Base-by-base conservation (phyloP, 352 stramenopile species). In the Globisporangium nunn region DNA sequence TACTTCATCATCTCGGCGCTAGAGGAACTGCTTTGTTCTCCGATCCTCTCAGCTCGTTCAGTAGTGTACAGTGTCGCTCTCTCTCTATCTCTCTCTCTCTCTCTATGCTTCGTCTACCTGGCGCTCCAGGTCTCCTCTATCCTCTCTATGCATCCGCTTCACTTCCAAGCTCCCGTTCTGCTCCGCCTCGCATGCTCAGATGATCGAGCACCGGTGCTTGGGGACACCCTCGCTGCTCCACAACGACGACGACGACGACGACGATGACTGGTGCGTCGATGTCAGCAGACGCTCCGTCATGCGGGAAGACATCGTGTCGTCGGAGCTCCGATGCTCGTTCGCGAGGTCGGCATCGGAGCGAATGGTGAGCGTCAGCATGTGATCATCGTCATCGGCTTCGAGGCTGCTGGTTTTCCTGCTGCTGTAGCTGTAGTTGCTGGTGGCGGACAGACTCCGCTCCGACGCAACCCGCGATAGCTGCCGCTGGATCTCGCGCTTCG, bases 391-490 rank as follows among this genome's bases (percentile, higher is more conserved):
- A 8, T 37, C 33, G 33, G 8, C 35, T 41, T 14, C 35, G 35
- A 41, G 35, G 14, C 35, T 41, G 35, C 35, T 14, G 10, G 35
- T 41, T 41, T 11, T 41, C 35, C 35, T 41, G 35, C 6, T 14
- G 35, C 6, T 41, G 35, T 4, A 15, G 67, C 52, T 84, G 73
- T 51, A 86, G 70, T 3, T 58, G 54, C 48, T 75, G 45, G 33
- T 72, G 63, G 1, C 67, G 66, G 37, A 76, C 68, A 58, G 71
- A 80, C 54, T 88, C 73, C 5, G 74, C 61, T 18, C 82, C 67
- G 57, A 49, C 50, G 43, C 57, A 23, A 72, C 65, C 51, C 78
- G 74, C 28, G 45, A 59, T 33, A 82, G 50, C 51, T 80, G 70
- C 11, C 52, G 67, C 31, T 69, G 61, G 10, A 82, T 59, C 63